Base-by-base conservation (phyloP, 2,329 filamentous ascomycete genomes). In the Triangularia setosa region DNA sequence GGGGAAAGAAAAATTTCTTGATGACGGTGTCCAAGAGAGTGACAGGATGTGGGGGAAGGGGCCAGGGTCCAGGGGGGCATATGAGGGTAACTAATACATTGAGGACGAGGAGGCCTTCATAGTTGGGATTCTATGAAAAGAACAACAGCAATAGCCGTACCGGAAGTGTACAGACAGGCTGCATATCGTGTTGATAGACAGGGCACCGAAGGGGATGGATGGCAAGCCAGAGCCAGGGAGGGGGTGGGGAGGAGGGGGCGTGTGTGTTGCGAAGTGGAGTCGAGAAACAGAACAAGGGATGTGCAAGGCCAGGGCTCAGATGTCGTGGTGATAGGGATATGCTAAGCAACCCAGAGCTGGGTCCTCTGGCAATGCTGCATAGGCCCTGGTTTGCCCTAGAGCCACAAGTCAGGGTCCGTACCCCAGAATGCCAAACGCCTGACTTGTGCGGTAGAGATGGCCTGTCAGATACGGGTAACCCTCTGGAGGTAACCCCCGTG, bases 231-330 rank as follows among this genome's bases (percentile, higher is more conserved):
- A 44, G 28, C 55, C n/a, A 35, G 60, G 52, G 63, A 60, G 64
- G 58, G 61, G 25, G 33, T 35, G 59, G 23, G 25, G 57, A 25
- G 21, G 44, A 58, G 16, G n/a, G 52, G 68, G 65, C 33, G 68
- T 53, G 68, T 58, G 57, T 48, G 25, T 66, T 63, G 60, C 57
- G 60, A 67, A 63, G 67, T 64, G 65, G 65, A 67, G 62, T n/a
- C 57, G 70, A 64, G 65, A 67, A 67, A 68, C 63, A 70, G 64
- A 67, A 64, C 65, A 64, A 68, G 63, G 63, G 65, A 65, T 69
- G 66, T 66, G 68, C 63, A 25, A 40, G 60, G 67, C 62, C 64
- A 67, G 67, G 68, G 68, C 66, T 68, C 63, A 53, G 58, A 63
- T 67, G 58, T 64, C 61, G 61, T 64, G 62, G 64, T 67, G 64